Evolutionary conservation across 1,284 basidiomycete genomes (phyloP), one percentile per base, ranked within the genome.

Genomic region (Leccinum pallidistipes): DNA sequence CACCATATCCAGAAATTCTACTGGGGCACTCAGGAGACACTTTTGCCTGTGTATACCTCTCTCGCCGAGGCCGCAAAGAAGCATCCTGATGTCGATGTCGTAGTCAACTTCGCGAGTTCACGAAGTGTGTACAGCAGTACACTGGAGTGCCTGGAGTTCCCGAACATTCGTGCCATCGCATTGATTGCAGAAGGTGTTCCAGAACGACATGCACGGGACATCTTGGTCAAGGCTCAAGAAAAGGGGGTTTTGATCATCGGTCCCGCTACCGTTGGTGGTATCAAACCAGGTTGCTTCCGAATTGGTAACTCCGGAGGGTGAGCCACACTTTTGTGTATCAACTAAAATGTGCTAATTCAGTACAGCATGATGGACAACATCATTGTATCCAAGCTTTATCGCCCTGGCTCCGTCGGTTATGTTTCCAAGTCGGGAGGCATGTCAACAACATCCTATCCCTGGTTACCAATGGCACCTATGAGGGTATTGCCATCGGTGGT

Each of bases 1-100:
- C 97, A 98, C 81, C 97, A 98, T 82, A 97, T 98, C 78, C 97
- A 99, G 80, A 99, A 99, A 84, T 97, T 98, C 86, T 96, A 99
- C 86, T 99, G 97, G 97, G 97, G 97, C 64, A 99, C 97, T 62
- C 96, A 95, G 83, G 97, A 99, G 84, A 97, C 96, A 1, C 89
- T 99, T 53, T 87, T 99, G 49, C 97, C 97, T 53, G 97, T 99
- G 61, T 99, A 98, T 83, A 97, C 97, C 32, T 90, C 87, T 65
- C 85, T 98, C 68, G 88, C 86, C 62, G 97, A 99, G 76, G 97
- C 97, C 8, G 88, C 92, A 70, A 85, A 87, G 79, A 99, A 98
- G 85, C 97, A 98, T 82, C 86, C 93, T 51, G 97, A 99, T 71
- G 96, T 94, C 61, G 97, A 98, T 75, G 95, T 97, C 57, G 90